Evolutionary conservation across 2,329 filamentous ascomycete genomes (phyloP), one percentile per base, ranked within the genome.

Genomic region (Clarireedia paspali): DNA sequence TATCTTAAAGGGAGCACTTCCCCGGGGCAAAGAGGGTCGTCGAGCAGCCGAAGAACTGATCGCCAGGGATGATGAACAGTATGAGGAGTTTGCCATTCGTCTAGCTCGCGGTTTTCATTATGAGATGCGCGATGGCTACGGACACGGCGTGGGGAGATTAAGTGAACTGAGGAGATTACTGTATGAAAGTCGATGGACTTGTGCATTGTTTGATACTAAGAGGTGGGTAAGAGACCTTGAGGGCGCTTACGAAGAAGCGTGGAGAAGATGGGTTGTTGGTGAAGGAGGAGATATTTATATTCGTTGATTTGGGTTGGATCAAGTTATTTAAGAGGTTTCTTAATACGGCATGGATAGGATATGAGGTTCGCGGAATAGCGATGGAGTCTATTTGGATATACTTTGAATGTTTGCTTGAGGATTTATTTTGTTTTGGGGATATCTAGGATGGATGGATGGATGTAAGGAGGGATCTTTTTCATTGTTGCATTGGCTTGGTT

Each of bases 241-340:
- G 74, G 79, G 82, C 59, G 91, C 91, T 12, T 99, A 96, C 70
- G 85, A 88, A 62, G 82, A 88, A 68, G 91, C 91, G 17, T 99
- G 94, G 94, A 78, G 79, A 64, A 81, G 83, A 68, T 99, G 94
- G 92, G 90, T 91, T 40, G 77, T 75, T 42, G 91, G 90, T 12
- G 82, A 90, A 71, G 85, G 88, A n/a, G 91, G 92, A 7, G 94
- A 99, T 75, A 95, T 99, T 62, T 94, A 90, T 78, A 78, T 99
- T 48, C 56, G 55, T 57, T 46, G 14, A 12, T 4, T 34, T 34
- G 9, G 30, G 30, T 34, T 12, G 30, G 30, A 12, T 34, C 30
- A 12, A 34, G 30, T 9, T 34, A 34, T 34, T 9, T 34, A 34
- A 34, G 30, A 34, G 12, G 12, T 34, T 34, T 12, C 30, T 34